Evolutionary conservation across 2,329 filamentous ascomycete species (phyloP).

Genomic region (Raffaelea ambrosiae): DNA sequence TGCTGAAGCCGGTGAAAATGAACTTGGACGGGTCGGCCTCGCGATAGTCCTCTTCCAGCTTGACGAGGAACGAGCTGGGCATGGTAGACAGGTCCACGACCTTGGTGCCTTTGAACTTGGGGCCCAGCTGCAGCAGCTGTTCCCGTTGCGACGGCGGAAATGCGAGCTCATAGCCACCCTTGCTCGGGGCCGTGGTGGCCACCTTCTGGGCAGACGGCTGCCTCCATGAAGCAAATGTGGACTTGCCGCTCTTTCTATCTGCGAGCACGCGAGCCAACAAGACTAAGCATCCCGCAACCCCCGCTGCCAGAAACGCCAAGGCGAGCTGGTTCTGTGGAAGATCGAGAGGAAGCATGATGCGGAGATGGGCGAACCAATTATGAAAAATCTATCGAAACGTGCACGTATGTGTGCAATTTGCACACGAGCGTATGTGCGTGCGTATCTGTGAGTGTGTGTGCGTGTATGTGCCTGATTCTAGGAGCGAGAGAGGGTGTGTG

Average conservation of each 20-base stretch:
- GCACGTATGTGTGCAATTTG: no score
- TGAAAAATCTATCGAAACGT: no score
- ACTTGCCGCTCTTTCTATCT: neutral
- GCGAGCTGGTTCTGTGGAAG: neutral
- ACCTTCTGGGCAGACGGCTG: neutral
- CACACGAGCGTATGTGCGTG: no score
- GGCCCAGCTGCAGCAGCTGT: neutral
- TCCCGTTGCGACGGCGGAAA: slow-evolving; percentile 1
- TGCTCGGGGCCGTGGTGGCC: neutral
- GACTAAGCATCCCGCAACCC: neutral
- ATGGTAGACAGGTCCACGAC: neutral
- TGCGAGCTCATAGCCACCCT: neutral
- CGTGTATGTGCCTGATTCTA: no score
- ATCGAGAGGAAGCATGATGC: neutral
- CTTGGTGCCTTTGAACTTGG: neutral
- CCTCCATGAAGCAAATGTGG: neutral
- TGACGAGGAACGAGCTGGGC: neutral
- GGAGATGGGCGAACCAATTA: no score
- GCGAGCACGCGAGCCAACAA: neutral
- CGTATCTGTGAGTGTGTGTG: no score
- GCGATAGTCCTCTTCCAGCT: neutral
- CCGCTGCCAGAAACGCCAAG: neutral
- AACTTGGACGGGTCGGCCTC: neutral
- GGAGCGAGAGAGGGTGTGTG: no score
- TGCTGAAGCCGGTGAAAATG: slow-evolving; percentile 3